Base-by-base conservation (phyloP, 2,329 filamentous ascomycete species). In the Apiospora aurea region DNA sequence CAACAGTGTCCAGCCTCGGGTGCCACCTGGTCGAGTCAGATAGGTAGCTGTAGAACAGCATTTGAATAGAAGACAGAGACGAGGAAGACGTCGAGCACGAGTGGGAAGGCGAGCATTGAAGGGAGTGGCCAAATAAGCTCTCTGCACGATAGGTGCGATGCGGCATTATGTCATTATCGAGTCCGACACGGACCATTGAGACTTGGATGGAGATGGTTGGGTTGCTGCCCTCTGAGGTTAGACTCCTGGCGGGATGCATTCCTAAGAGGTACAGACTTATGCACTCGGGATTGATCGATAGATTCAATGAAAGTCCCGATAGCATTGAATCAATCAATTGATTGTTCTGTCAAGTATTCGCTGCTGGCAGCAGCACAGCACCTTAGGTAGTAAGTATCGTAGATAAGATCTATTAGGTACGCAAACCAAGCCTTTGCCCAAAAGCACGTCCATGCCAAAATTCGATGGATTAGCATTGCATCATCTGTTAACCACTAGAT, bases 101-200 rank as follows among this genome's bases (percentile, higher is more conserved):
- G 8, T 14, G 41, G 34, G 34, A 41, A 29, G 34, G 34, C 34
- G 18, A 38, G 7, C 34, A 38, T 6, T 38, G 34, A 41, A 24
- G 34, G 21, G 34, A 6, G 57, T 18, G 34, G 18, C 8, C 10
- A 64, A 41, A 64, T 64, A 41, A 64, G 57, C 57, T 64, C 57
- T 64, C 57, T 64, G 57, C 21, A 24, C 29, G 57, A 64, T 64
- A 41, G 57, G 57, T 64, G 34, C 29, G 34, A 41, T 64, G 57
- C 21, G 34, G 57, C 34, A 64, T 64, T 64, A 64, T 64, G 57
- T 64, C 57, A 64, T 64, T 64, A 29, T 41, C 18, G 4, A 61
- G 4, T 38, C 21, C 29, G 34, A 64, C 53, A 38, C 16, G 53
- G 53, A 21, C n/a, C 57, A 24, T 29, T 29, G 26, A 24, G 21